Base-by-base conservation (phyloP, 176 grass and related monocot genomes). In the Bonia amplexicaulis region DNA sequence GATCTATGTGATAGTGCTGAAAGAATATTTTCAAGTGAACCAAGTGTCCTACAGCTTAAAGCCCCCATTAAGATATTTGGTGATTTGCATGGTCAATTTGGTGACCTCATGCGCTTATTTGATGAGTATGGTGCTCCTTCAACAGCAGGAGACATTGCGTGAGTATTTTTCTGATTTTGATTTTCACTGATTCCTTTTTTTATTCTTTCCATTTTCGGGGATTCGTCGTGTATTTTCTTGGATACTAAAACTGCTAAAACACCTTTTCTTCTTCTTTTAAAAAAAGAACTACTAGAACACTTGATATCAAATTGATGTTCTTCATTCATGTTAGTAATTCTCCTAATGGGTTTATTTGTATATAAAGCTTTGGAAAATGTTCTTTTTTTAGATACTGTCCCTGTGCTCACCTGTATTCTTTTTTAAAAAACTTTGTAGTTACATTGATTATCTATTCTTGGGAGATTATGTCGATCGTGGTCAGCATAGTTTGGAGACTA, bases 391-490 rank as follows among this genome's bases (percentile, higher is more conserved):
- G 33, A 2, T 41, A 2, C 6, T 27, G 3, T n/a, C 63, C 29
- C 23, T 78, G 23, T 81, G 19, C 52, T 33, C 11, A 22, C 26
- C 23, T 59, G 55, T 58, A 19, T 37, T 29, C 70, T 44, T n/a
- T 79, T 85, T 6, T 13, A 42, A 66, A 69, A 84, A 58, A 59
- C 23, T 12, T 51, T 88, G 51, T 69, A 99, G 96, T 64, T 99
- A 99, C 81, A 99, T 99, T 49, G 96, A 99, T 89, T 99, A 99
- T 78, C 93, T 99, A 27, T 99, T 99, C 85, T 90, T 99, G 91
- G 96, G 96, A 94, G 96, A 99, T 84, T 99, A 94, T 60, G 96
- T 99, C 17, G 96, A 99, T 81, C 96, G 96, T 84, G 96, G 93
- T 84, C 96, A 99, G 85, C 96, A 96, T 92, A 99, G 96, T 89